Evolutionary conservation across 176 grass and related monocot genomes (phyloP).

Genomic region (Elaeis guineensis): DNA sequence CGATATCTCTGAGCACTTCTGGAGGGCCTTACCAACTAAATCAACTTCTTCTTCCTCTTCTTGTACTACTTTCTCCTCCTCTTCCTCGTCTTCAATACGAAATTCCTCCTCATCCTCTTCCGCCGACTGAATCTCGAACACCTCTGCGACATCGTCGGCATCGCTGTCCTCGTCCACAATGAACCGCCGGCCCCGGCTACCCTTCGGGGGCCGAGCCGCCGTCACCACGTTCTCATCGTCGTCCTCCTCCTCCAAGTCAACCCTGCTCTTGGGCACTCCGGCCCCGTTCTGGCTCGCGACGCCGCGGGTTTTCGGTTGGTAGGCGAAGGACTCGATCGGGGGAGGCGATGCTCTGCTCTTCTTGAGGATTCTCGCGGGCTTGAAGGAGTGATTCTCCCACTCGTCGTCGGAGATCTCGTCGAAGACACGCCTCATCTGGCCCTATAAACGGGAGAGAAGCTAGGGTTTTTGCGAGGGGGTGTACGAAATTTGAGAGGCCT

Average conservation of each 20-base stretch:
- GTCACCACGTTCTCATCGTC: conserved; percentile 44
- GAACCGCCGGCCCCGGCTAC: no score
- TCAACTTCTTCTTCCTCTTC: conserved; percentile 28
- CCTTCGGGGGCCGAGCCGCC: conserved; percentile 8
- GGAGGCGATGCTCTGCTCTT: conserved; percentile 30
- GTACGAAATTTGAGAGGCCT: no score
- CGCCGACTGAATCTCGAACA: no score
- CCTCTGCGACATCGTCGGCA: no score
- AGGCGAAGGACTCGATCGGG: conserved; percentile 76
- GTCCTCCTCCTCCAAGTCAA: conserved; percentile 53
- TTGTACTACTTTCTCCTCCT: conserved; percentile 1
- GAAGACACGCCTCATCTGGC: conserved; percentile 43
- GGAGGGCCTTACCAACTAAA: conserved; percentile 68
- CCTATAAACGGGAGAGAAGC: no score
- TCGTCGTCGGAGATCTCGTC: conserved; percentile 91
- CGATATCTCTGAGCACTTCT: conserved; percentile 76
- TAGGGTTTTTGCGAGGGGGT: no score
- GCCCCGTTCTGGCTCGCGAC: conserved; percentile 11
- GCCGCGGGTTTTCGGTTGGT: conserved; percentile 29
- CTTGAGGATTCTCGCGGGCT: conserved; percentile 62
- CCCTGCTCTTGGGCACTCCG: conserved; percentile 35
- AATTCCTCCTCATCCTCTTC: no score
- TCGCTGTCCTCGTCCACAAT: no score
- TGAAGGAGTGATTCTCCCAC: conserved; percentile 62
- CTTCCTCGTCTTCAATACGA: conserved; percentile 12